Evolutionary conservation across 2,329 filamentous ascomycete genomes (phyloP).

Genomic region (Ascochyta rabiei): DNA sequence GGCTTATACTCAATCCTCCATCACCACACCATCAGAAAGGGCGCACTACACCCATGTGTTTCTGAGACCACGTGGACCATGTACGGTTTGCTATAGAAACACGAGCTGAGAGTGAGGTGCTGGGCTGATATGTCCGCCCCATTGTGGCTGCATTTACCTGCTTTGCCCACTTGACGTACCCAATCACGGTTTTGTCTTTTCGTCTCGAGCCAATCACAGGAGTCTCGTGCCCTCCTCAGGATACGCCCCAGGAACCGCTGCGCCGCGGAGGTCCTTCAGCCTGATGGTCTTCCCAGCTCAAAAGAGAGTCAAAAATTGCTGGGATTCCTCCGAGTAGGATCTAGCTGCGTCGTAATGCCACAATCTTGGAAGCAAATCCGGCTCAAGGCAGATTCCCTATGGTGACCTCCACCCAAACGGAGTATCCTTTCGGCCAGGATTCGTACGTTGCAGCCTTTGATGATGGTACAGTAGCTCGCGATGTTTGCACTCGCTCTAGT

Average conservation of each 20-base stretch:
- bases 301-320: no score
- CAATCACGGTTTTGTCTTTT: no score
- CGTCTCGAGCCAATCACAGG: neutral
- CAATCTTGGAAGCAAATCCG: neutral
- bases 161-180: neutral
- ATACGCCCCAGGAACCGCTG: neutral
- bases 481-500: neutral
- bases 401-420: neutral
- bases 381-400: neutral
- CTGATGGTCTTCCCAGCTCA: neutral
- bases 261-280: neutral
- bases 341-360: no score
- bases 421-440: slow-evolving; percentile 13
- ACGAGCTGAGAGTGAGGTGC: neutral
- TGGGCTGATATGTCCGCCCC: neutral
- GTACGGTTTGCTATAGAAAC: no score
- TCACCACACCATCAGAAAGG: neutral
- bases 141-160: neutral
- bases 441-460: slow-evolving; percentile 17
- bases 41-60: no score
- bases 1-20: neutral
- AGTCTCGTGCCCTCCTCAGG: neutral
- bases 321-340: no score
- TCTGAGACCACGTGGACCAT: no score
- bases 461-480: neutral